Base-by-base conservation (phyloP, 2,329 filamentous ascomycete species). In the Mollisiaceae sp. region DNA sequence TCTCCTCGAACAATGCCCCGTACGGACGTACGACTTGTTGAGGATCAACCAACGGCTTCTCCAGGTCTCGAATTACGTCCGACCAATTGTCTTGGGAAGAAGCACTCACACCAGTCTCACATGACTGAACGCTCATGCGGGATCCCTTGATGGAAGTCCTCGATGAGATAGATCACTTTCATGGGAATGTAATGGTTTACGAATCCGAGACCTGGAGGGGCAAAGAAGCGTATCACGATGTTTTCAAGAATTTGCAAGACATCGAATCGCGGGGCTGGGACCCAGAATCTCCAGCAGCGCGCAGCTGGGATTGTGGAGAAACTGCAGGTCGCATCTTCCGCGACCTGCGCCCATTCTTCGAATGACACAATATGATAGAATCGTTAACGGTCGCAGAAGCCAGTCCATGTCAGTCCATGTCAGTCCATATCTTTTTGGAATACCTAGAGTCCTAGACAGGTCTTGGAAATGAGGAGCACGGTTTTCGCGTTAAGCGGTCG, bases 51-150 rank as follows among this genome's bases (percentile, higher is more conserved):
- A 65, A 59, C 45, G 65, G 67, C 62, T 65, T 67, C 60, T 63
- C 65, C 63, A 67, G 63, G 62, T 64, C 63, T 59, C 27, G 22
- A 63, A 43, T 32, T 2, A 6, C 2, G 22, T 59, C 59, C 58
- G 56, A 41, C 72, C 71, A 74, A 74, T 73, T 61, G 54, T 35
- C 54, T 47, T 9, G n/a, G n/a, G 58, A 43, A 65, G 67, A 60
- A 57, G 57, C 70, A 70, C 68, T 69, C 72, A 75, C 70, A 74
- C 72, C 43, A 38, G 55, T 41, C 71, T 75, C 74, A 75, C 72
- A 74, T 75, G 74, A 75, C 59, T 70, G 62, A 69, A 70, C 56
- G 62, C 56, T 69, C 60, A 73, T 75, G 74, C 74, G 72, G 65
- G 71, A 65, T 70, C 67, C 70, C 71, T 67, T 66, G 63, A 60